Evolutionary conservation across 305 asterid genomes (phyloP).

Genomic region (Petunia hybrid): DNA sequence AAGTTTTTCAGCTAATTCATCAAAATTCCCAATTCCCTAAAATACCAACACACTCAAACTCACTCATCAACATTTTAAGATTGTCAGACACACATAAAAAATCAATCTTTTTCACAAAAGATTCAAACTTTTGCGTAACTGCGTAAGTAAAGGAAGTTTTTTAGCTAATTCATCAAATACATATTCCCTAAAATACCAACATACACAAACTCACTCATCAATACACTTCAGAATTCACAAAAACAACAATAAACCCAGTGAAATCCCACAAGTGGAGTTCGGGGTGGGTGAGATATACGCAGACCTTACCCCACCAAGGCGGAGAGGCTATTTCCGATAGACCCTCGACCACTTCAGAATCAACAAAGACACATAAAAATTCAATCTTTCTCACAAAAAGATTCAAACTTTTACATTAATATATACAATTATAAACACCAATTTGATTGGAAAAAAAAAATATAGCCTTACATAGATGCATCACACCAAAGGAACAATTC

Average conservation of each 20-base stretch:
- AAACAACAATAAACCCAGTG: too few relatives aligned
- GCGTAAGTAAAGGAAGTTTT: too few relatives aligned
- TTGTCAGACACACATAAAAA: too few relatives aligned
- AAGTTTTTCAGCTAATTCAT: conserved; percentile 21
- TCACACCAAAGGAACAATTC: background rate
- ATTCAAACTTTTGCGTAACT: too few relatives aligned
- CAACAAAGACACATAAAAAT: conserved; percentile 14
- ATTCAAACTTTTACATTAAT: too few relatives aligned
- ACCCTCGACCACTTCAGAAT: too few relatives aligned
- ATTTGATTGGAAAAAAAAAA: background rate
- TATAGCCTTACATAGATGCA: background rate
- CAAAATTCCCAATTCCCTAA: conserved; percentile 22
- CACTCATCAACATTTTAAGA: conserved; percentile 24
- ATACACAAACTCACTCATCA: conserved; percentile 26
- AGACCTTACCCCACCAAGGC: too few relatives aligned
- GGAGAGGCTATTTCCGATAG: too few relatives aligned
- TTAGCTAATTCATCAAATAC: conserved; percentile 27
- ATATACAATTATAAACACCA: background rate
- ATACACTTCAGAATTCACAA: conserved; percentile 4
- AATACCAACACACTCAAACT: conserved; percentile 25
- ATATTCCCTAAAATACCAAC: conserved; percentile 31
- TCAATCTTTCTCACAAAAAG: background rate
- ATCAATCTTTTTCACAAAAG: too few relatives aligned
- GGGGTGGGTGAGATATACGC: too few relatives aligned
- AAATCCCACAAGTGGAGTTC: too few relatives aligned